Evolutionary conservation across 306 rosid species (phyloP).

Genomic region (Prunus campanulata): DNA sequence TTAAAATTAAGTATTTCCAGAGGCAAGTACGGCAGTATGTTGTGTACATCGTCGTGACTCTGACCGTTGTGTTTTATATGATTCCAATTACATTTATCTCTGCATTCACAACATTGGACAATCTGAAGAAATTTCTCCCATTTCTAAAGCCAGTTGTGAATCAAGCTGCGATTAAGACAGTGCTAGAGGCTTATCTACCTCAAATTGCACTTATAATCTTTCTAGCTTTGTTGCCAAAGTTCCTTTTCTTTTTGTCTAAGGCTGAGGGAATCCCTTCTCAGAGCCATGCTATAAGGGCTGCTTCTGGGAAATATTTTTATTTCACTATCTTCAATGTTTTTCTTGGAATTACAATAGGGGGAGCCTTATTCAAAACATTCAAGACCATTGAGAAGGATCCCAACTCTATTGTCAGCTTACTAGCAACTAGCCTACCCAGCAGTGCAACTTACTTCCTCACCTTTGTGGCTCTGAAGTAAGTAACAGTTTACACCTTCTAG

Average conservation of each 20-base stretch:
- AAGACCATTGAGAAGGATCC: slow-evolving; percentile 50
- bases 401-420: slow-evolving; percentile 23
- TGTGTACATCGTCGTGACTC: slow-evolving; percentile 63
- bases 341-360: slow-evolving; percentile 78
- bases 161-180: slow-evolving; percentile 34
- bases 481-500: background rate
- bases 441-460: slow-evolving; percentile 86
- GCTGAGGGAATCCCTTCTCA: slow-evolving; percentile 75
- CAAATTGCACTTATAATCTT: slow-evolving; percentile 79
- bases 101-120: slow-evolving; percentile 69
- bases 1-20: slow-evolving; percentile 54
- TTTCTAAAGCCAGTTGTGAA: slow-evolving; percentile 63
- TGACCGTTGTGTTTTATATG: slow-evolving; percentile 67
- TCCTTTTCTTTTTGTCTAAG: slow-evolving; percentile 70
- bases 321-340: slow-evolving; percentile 78
- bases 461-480: slow-evolving; percentile 91
- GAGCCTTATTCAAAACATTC: slow-evolving; percentile 63
- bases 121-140: slow-evolving; percentile 68
- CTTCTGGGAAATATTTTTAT: slow-evolving; percentile 91
- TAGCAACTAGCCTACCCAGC: slow-evolving; percentile 69
- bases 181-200: slow-evolving; percentile 92
- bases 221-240: slow-evolving; percentile 76
- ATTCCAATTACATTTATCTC: slow-evolving; percentile 71
- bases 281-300: slow-evolving; percentile 81
- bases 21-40: slow-evolving; percentile 65